Evolutionary conservation across 768 basidiomycete species (phyloP).

Genomic region (Tulasnella sp.): DNA sequence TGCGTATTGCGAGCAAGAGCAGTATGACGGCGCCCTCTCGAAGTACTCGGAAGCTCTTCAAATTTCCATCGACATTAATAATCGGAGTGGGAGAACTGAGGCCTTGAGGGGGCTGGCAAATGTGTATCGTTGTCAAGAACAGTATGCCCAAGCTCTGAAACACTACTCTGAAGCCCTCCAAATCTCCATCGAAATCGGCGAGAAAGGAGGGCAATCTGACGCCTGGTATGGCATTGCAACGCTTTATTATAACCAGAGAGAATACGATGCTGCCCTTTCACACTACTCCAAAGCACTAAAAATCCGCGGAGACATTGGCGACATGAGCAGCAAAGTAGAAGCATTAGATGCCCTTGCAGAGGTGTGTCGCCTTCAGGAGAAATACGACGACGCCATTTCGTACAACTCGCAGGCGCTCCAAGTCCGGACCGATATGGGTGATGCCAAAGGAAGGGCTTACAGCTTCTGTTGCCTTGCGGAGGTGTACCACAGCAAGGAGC

Average conservation of each 20-base stretch:
- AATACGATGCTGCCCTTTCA: neutral
- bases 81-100: neutral
- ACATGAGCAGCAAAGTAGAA: neutral
- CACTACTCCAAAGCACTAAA: neutral
- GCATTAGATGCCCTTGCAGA: neutral
- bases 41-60: neutral
- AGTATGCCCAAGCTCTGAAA: neutral
- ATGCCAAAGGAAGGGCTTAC: neutral
- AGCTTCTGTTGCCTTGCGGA: neutral
- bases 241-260: neutral
- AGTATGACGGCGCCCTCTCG: neutral
- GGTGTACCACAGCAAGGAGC: neutral
- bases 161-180: neutral
- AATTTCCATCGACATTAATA: neutral
- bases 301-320: neutral
- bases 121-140: neutral
- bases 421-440: neutral
- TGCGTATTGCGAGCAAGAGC: neutral
- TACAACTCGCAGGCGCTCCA: neutral
- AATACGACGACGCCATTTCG: neutral
- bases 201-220: neutral
- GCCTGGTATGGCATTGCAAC: neutral
- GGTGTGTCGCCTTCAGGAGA: neutral
- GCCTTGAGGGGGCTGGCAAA: neutral
- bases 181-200: neutral